Conservation (phyloP, 495 filamentous ascomycete genomes). For the Hypoxylon fragiforme region DNA sequence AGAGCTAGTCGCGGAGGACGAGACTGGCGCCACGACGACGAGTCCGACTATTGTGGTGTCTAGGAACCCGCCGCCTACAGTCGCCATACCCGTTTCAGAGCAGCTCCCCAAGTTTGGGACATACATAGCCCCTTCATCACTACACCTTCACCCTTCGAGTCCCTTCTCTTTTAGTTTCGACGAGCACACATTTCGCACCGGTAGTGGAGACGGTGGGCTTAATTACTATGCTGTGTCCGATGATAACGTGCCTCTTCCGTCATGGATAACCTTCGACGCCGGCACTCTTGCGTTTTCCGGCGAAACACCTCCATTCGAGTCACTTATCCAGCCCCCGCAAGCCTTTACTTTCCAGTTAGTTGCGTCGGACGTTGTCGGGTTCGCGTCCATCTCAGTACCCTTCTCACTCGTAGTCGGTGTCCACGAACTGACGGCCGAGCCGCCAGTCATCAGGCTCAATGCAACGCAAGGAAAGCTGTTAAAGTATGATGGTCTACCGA, state of each 20-base stretch:
- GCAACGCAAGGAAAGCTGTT: conserved; percentile 59
- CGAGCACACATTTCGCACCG: conserved; percentile 43
- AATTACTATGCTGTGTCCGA: conserved; percentile 75
- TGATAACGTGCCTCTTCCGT: conserved; percentile 81
- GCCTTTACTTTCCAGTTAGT: conserved; percentile 72
- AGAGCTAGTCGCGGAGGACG: conserved; percentile 63
- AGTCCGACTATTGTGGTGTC: conserved; percentile 67
- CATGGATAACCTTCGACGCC: conserved; percentile 80
- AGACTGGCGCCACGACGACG: conserved; percentile 58
- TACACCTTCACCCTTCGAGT: conserved; percentile 42
- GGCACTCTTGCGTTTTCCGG: conserved; percentile 69
- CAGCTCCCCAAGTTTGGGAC: conserved; percentile 47
- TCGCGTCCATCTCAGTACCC: conserved; percentile 63
- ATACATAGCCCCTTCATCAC: conserved; percentile 45
- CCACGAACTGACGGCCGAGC: conserved; percentile 66
- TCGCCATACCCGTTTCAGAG: conserved; percentile 41
- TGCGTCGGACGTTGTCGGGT: conserved; percentile 79
- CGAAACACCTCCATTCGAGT: conserved; percentile 64
- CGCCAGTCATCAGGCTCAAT: conserved; percentile 60
- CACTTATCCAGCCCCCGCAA: conserved; percentile 68
- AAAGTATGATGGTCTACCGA: conserved; percentile 56
- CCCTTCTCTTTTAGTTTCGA: conserved; percentile 45
- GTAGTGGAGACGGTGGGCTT: conserved; percentile 28
- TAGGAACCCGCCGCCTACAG: conserved; percentile 43
- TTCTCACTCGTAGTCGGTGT: conserved; percentile 73